Evolutionary conservation across 768 basidiomycete species (phyloP), one percentile per base, ranked within the genome.

Genomic region (Russula emetica): DNA sequence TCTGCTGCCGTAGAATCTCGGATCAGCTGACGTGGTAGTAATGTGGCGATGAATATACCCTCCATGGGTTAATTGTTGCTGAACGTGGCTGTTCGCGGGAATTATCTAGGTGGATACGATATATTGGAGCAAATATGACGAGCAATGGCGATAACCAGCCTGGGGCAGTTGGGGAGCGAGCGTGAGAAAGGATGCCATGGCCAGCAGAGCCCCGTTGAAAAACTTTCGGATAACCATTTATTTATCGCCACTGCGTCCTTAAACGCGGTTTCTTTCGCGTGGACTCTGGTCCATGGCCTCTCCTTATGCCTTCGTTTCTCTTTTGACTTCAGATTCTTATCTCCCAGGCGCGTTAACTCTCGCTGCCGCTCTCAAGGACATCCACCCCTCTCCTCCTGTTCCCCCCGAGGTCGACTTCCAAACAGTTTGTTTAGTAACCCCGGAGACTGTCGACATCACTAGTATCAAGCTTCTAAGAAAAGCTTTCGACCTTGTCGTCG

Each of bases 351-450:
- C 90, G 38, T 86, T 98, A 69, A 83, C 89, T 63, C 80, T 94
- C 71, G 90, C 85, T 36, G 90, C 89, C 59, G 90, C 96, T 18
- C 82, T 99, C 69, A 83, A 83, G 60, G 90, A 94, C 64, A 72
- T 92, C 47, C 94, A 95, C 71, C 80, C 83, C 20, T 75, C 76
- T 49, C 83, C 86, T 9, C 75, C 84, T 26, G 72, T 78, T 51
- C 74, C 82, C 32, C 83, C 85, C 58, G 81, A 85, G 72, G 82
- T 86, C 62, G 80, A 86, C 55, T 91, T 91, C 71, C 80, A 87
- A 66, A 90, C 89, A 16, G 86, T 94, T 65, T 97, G 94, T 76
- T 78, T 99, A 49, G 92, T 96, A 65, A 96, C 96, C 30, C 97
- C 97, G 58, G 93, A 97, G 72, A 88, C 91, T 0, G 86, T 98